Conservation (phyloP, 2,329 filamentous ascomycete species). For the Graphilbum fragrans region DNA sequence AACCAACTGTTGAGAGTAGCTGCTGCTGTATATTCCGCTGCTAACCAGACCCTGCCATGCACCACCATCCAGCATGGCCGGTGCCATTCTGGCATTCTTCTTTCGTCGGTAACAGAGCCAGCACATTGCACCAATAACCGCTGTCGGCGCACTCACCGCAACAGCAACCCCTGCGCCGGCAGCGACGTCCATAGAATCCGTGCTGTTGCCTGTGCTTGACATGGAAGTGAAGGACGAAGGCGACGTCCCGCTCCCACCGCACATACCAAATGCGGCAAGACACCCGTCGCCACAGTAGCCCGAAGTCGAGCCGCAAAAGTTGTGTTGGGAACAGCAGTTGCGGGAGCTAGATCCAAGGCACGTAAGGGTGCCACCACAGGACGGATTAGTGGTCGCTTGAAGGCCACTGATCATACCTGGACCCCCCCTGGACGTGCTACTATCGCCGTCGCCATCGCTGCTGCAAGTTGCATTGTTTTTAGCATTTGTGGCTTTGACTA, state of each 20-base stretch:
- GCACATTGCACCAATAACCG: neutral
- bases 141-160: neutral
- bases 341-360: slow-evolving; percentile 7
- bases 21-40: too few relatives aligned
- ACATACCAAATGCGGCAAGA: slow-evolving; percentile 4
- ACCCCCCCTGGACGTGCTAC: neutral
- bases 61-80: too few relatives aligned
- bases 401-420: neutral
- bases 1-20: too few relatives aligned
- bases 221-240: neutral
- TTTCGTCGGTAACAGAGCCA: too few relatives aligned
- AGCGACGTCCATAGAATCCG: neutral
- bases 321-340: slow-evolving; percentile 9
- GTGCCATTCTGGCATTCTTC: too few relatives aligned
- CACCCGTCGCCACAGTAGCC: slow-evolving; percentile 11
- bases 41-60: too few relatives aligned
- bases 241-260: neutral
- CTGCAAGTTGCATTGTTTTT: neutral
- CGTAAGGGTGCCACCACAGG: slow-evolving; percentile 7
- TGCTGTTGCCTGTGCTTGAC: neutral
- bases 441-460: neutral
- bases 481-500: neutral
- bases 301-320: slow-evolving; percentile 7
- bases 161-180: slow-evolving; percentile 3
- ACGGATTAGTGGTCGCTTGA: slow-evolving; percentile 1